These are phyloP conservation scores for Botrytis pseudocinerea DNA, from an alignment of 2,329 filamentous ascomycete genomes.

Conservation along the genomic window DNA sequence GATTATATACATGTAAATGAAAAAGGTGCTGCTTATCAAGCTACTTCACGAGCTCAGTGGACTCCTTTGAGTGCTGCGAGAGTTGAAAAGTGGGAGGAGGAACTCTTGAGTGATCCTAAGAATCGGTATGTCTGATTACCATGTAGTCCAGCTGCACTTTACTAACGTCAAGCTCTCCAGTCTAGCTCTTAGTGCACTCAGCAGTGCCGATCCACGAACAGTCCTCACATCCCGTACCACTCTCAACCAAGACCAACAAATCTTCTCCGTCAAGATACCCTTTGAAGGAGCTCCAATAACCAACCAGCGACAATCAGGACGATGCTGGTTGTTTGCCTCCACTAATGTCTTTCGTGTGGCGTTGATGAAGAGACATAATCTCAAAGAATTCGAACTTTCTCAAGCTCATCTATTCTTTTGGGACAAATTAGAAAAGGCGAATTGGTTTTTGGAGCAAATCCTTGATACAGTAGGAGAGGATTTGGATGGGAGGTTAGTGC, in stretches of 20 bases:
- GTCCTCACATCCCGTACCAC: conserved; percentile 65
- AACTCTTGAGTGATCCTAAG: conserved; percentile 64
- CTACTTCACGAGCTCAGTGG: conserved; percentile 42
- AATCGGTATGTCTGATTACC: conserved; percentile 51
- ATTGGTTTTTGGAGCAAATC: conserved; percentile 84
- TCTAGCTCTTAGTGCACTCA: conserved; percentile 73
- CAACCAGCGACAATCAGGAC: conserved; percentile 76
- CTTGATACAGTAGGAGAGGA: conserved; percentile 71
- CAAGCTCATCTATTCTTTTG: conserved; percentile 89
- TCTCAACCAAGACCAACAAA: conserved; percentile 69
- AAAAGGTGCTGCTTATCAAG: background rate
- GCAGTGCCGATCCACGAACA: conserved; percentile 63
- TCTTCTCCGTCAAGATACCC: conserved; percentile 81
- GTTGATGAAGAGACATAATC: conserved; percentile 78
- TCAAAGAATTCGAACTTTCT: conserved; percentile 79
- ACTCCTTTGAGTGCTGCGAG: conserved; percentile 51
- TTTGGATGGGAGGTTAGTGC: conserved; percentile 71
- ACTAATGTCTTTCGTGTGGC: conserved; percentile 93
- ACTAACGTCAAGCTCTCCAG: conserved; percentile 45
- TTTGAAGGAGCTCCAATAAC: conserved; percentile 81
- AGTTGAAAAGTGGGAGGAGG: conserved; percentile 60
- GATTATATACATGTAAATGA: conserved; percentile 53
- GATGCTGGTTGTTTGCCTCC: conserved; percentile 90
- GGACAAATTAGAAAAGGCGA: conserved; percentile 91
- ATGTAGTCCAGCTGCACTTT: background rate